Base-by-base conservation (phyloP, 305 asterid genomes). In the Salvia sclarea region DNA sequence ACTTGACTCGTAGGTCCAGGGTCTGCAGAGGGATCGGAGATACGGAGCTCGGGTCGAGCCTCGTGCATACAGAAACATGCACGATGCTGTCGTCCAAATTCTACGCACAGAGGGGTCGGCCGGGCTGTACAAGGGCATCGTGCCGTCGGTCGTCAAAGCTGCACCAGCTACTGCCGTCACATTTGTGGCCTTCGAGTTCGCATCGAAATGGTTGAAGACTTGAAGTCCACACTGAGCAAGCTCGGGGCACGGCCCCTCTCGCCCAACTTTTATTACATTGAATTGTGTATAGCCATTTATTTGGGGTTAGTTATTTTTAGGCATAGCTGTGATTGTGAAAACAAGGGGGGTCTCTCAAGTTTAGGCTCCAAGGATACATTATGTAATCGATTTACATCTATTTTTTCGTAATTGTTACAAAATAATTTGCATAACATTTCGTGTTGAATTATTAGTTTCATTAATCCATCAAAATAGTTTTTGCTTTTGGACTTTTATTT, bases 91-190 rank as follows among this genome's bases (percentile, higher is more conserved):
- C 5, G 63, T 64, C n/a, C 79, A 67, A 65, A 92, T 90, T 37
- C 35, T 79, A 40, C 78, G 60, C 1, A 41, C 72, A 0, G 98
- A 92, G 75, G 96, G 98, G 44, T 76, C 76, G 85, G 80, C 82
- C 0, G 96, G 98, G 11, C 93, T 92, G 28, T 92, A 92, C 24
- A 92, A 92, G 76, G 98, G 98, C 75, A 90, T 92, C 3, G 88
- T 82, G 41, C 98, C 98, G 1, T 92, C 98, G 0, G 77, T 90
- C 12, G 66, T 86, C 74, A 90, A 90, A 81, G 93, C 97, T 67
- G 98, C 98, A 54, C 98, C 96, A 5, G 96, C 96, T 21, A 89
- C 91, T 70, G 98, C 98, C 65, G 91, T 92, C 33, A 92, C 98
- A 41, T 92, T 92, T 71, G 90, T 88, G 77, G 93, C 85, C 25